Conservation (phyloP, 192 early-diverging fungal genomes). For the Rhizophagus clarus region DNA sequence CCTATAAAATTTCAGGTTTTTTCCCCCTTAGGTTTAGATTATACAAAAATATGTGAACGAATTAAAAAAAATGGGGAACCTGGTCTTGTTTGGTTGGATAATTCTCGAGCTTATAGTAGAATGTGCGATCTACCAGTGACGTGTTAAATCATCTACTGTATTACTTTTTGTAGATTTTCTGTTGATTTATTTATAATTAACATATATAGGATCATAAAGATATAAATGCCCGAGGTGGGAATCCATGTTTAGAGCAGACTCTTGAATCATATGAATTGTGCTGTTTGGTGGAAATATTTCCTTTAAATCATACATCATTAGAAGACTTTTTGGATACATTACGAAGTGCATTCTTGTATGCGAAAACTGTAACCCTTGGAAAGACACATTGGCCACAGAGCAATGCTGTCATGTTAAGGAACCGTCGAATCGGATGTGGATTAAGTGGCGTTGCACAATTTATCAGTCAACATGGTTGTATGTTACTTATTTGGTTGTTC, state of each 20-base stretch:
- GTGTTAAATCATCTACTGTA: background rate
- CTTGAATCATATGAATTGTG: conserved; percentile 52
- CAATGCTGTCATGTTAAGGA: conserved; percentile 52
- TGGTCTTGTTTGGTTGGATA: conserved; percentile 52
- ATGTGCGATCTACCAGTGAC: conserved; percentile 38
- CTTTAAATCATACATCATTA: conserved; percentile 38
- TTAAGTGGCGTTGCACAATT: conserved; percentile 53
- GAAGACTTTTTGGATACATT: conserved; percentile 49
- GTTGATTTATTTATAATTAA: background rate
- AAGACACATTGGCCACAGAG: conserved; percentile 50
- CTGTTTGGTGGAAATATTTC: conserved; percentile 52
- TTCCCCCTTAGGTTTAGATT: conserved; percentile 47
- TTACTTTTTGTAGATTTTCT: background rate
- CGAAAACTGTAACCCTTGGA: conserved; percentile 50
- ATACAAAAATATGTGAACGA: conserved; percentile 35
- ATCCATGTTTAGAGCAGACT: conserved; percentile 53
- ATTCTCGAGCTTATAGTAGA: conserved; percentile 42
- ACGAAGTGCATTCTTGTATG: conserved; percentile 48
- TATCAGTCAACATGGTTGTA: conserved; percentile 36
- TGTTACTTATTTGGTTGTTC: background rate
- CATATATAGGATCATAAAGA: conserved; percentile 34
- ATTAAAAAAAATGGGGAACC: conserved; percentile 50
- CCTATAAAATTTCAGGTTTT: conserved; percentile 35
- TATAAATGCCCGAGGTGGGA: conserved; percentile 42
- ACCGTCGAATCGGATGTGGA: conserved; percentile 51